A percentile compares a stretch with the other conserved stretches of the same genome.
These are phyloP conservation scores for Mikania micrantha DNA, from an alignment of 129 eudicot genomes.

Conservation along the genomic window DNA sequence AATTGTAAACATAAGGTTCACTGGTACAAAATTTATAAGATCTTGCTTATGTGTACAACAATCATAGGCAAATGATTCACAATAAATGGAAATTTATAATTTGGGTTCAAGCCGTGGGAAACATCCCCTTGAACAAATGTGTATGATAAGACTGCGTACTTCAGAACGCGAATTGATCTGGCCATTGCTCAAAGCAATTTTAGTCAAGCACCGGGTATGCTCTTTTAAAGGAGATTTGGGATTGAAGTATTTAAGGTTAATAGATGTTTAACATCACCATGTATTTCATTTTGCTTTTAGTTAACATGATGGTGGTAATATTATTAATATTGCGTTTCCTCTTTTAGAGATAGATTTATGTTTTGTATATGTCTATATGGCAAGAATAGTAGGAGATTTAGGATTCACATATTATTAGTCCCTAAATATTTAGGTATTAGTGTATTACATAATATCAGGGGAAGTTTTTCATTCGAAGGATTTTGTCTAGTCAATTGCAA, in stretches of 20 bases:
- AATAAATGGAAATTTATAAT: not conserved
- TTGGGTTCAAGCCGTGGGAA: too few relatives aligned
- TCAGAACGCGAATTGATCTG: too few relatives aligned
- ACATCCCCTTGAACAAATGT: too few relatives aligned
- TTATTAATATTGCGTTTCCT: not conserved
- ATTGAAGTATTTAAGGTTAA: not conserved
- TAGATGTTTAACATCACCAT: not conserved
- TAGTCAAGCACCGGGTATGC: too few relatives aligned
- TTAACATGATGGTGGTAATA: not conserved
- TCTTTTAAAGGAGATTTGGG: not conserved
- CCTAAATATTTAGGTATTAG: not conserved
- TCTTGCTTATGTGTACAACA: not conserved
- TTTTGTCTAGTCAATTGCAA: slow-evolving; percentile 1
- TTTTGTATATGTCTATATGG: not conserved
- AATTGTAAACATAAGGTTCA: not conserved
- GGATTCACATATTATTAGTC: not conserved
- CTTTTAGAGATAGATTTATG: slow-evolving; percentile 4
- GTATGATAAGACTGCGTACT: too few relatives aligned
- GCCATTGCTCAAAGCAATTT: too few relatives aligned
- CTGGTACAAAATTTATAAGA: slow-evolving; percentile 1
- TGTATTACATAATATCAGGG: not conserved
- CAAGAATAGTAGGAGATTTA: slow-evolving; percentile 12
- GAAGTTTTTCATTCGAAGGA: not conserved
- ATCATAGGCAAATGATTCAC: not conserved
- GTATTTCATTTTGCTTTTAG: not conserved